Percentiles rank a stretch among this genome's conserved stretches.
phyloP scores from a whole-genome alignment of 2,329 filamentous ascomycete genomes.

The Waltergamsia citrina region DNA sequence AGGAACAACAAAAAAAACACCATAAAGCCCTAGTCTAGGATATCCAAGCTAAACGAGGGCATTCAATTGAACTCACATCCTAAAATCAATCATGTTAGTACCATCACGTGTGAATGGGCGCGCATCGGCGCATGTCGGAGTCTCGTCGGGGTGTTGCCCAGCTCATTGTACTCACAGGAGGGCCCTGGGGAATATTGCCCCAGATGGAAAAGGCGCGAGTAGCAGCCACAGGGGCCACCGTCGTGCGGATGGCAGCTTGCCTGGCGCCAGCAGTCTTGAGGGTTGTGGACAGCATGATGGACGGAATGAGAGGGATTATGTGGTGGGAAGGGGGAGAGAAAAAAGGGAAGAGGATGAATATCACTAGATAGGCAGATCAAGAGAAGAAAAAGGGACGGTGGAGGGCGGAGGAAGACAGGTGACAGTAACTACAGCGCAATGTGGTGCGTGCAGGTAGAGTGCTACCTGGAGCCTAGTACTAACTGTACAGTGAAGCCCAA shows the following conservation, averaged over 20 bases:
- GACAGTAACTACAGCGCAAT: too few relatives aligned
- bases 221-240: constrained; percentile 26
- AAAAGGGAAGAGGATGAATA: constrained; percentile 1
- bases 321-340: constrained; percentile 7
- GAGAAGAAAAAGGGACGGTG: background rate
- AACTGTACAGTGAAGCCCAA: too few relatives aligned
- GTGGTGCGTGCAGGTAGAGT: too few relatives aligned
- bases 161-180: constrained; percentile 57
- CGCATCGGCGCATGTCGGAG: background rate
- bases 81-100: constrained; percentile 9
- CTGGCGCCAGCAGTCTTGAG: constrained; percentile 40
- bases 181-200: constrained; percentile 85
- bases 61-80: constrained; percentile 28
- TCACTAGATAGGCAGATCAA: background rate
- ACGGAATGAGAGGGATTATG: background rate
- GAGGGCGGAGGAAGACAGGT: background rate
- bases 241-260: constrained; percentile 30
- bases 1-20: too few relatives aligned
- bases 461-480: too few relatives aligned
- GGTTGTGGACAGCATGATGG: constrained; percentile 43
- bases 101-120: background rate
- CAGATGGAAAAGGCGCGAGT: constrained; percentile 66
- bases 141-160: background rate
- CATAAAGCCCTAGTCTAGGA: too few relatives aligned
- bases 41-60: too few relatives aligned